Base-by-base conservation (phyloP, 2,329 filamentous ascomycete species). In the Capronia americana region DNA sequence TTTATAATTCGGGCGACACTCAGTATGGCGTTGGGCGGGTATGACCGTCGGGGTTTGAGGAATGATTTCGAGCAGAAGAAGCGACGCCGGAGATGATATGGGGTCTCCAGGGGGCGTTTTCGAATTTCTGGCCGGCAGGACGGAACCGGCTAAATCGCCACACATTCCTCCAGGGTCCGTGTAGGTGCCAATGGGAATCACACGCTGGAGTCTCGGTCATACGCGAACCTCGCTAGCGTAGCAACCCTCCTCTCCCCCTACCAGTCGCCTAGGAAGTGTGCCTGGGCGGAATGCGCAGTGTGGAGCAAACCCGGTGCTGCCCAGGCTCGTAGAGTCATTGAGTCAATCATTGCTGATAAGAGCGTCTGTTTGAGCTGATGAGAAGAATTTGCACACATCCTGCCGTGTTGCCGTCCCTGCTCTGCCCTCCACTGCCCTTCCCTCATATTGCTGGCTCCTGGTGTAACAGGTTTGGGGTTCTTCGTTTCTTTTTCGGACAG, bases 311-410 rank as follows among this genome's bases (percentile, higher is more conserved):
- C 28, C 11, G 24, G 53, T 28, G n/a, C 17, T 20, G 26, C 26
- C n/a, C 24, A 55, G 48, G 46, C 48, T 54, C 46, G n/a, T 26
- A 41, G 28, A 54, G 23, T 38, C 28, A 41, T 44, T 28, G 48
- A 53, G 28, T 60, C 26, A 60, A 34, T 60, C 26, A 51, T 60
- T 41, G 48, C 58, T 61, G 58, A 54, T 54, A 61, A 61, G 46
- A 61, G 41, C 41, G 44, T 17, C 11, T 59, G 24, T 26, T 7
- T n/a, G 17, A 44, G 38, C 38, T 17, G 14, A 30, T 32, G 11
- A 55, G 28, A 55, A 55, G 53, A 20, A 20, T 55, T 34, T 55
- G 28, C 28, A 55, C 24, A 51, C 23, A 6, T 34, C 53, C 6
- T 55, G 24, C 53, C 53, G 53, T 55, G 1, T 28, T 20, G 34